Base-by-base conservation (phyloP, 768 basidiomycete genomes). In the Boletus tomentosulus region DNA sequence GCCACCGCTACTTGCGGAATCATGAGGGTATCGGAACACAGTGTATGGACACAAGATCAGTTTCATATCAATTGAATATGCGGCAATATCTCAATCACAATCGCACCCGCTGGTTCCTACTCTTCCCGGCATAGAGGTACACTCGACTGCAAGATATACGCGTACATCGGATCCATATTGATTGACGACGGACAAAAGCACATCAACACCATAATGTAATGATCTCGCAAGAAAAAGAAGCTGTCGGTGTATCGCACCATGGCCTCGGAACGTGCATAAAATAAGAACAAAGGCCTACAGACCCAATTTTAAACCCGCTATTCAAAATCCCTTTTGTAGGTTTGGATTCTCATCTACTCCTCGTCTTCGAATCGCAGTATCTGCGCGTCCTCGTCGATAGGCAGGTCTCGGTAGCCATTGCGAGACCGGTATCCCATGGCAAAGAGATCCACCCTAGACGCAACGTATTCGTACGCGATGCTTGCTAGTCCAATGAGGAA, bases 361-460 rank as follows among this genome's bases (percentile, higher is more conserved):
- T 92, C 91, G 59, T 93, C 91, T 62, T 92, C 89, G 63, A 93
- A 93, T 48, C 84, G 77, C 53, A 93, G 71, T 53, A 93, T 82
- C 71, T 90, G 91, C 22, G 91, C 91, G 69, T 94, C 92, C 68
- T 92, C 91, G 64, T 94, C 92, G 49, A 92, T 79, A 1, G 89
- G 82, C 48, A 93, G 68, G 61, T 89, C 79, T 60, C 91, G 76
- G 61, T 89, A 93, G 37, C 91, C 91, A 19, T 83, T 73, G 52
- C 83, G 75, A 9, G 78, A 53, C 15, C 77, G 72, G 57, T 81
- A 75, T 42, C 74, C 66, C 31, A 71, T 60, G 4, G 66, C 65
- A 4, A 72, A 8, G 1, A 59, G 58, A 15, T 80, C 82, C 43
- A 80, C 57, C 48, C 68, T 73, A 22, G 80, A 82, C 0, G 76